phyloP scores from a whole-genome alignment of 2,329 filamentous ascomycete genomes.

The Coniosporium tulheliwenetii region DNA sequence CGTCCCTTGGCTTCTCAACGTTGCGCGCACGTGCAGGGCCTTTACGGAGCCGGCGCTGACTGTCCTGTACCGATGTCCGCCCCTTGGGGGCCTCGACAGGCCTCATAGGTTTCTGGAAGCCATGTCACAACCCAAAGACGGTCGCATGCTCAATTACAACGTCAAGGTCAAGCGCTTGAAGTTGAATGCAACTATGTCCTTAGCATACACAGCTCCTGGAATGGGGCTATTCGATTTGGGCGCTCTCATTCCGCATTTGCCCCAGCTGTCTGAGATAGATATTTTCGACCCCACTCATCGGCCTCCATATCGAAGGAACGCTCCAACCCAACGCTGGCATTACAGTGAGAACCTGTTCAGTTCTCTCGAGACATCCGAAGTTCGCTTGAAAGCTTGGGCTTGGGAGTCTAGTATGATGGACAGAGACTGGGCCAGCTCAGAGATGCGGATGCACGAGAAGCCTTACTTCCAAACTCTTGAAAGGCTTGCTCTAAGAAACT shows the following conservation, averaged over 20 bases:
- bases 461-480: constrained; percentile 41
- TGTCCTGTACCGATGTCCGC: constrained; percentile 17
- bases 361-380: constrained; percentile 36
- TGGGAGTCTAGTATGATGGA: constrained; percentile 32
- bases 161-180: constrained; percentile 55
- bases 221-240: constrained; percentile 40
- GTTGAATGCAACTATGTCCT: constrained; percentile 47
- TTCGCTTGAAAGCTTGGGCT: constrained; percentile 33
- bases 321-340: constrained; percentile 42
- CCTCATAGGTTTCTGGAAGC: constrained; percentile 14
- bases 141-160: constrained; percentile 40
- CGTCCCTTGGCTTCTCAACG: constrained; percentile 15
- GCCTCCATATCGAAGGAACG: constrained; percentile 47
- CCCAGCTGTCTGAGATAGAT: constrained; percentile 52
- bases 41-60: constrained; percentile 20
- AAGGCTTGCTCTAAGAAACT: constrained; percentile 47
- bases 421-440: too few relatives aligned
- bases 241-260: constrained; percentile 46
- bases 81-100: constrained; percentile 8
- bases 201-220: constrained; percentile 37
- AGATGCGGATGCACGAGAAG: constrained; percentile 34
- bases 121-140: constrained; percentile 12
- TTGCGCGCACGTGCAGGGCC: constrained; percentile 16
- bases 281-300: constrained; percentile 56
- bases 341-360: constrained; percentile 53